Evolutionary conservation across 495 filamentous ascomycete genomes (phyloP).

Genomic region (Cercophora samala): DNA sequence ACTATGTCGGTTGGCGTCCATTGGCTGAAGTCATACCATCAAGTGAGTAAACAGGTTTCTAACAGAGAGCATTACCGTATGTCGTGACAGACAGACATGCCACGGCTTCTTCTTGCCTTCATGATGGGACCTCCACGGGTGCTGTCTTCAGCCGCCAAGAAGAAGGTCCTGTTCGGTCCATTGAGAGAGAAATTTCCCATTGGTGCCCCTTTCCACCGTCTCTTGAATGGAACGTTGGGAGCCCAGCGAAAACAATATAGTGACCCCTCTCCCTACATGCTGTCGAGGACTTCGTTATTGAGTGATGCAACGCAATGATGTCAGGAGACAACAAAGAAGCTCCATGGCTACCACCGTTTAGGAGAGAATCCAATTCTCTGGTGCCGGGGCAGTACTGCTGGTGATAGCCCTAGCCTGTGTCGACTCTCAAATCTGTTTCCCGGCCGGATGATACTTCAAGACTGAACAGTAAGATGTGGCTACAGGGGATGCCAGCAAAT

Average conservation of each 20-base stretch:
- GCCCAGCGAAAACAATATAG: background rate
- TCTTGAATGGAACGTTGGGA: slow-evolving; percentile 1
- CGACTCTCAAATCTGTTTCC: too few relatives aligned
- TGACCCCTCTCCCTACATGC: background rate
- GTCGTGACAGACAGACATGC: background rate
- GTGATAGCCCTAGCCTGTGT: too few relatives aligned
- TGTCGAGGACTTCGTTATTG: background rate
- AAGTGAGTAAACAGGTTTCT: slow-evolving; percentile 11
- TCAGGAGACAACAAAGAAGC: slow-evolving; percentile 14
- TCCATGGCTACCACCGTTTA: too few relatives aligned
- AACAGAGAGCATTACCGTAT: background rate
- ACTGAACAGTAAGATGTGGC: too few relatives aligned
- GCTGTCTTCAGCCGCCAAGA: slow-evolving; percentile 2
- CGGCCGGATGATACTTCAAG: too few relatives aligned
- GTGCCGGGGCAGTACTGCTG: too few relatives aligned
- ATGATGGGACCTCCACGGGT: background rate
- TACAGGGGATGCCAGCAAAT: background rate
- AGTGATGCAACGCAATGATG: slow-evolving; percentile 24
- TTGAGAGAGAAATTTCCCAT: slow-evolving; percentile 1
- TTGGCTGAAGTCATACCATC: background rate
- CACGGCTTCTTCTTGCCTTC: background rate
- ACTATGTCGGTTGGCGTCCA: background rate
- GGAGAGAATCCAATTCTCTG: too few relatives aligned
- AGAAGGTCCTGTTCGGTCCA: background rate
- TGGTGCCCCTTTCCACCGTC: slow-evolving; percentile 4